Evolutionary conservation across 2,329 filamentous ascomycete species (phyloP), one percentile per base, ranked within the genome.

Genomic region (Myotisia sp.): DNA sequence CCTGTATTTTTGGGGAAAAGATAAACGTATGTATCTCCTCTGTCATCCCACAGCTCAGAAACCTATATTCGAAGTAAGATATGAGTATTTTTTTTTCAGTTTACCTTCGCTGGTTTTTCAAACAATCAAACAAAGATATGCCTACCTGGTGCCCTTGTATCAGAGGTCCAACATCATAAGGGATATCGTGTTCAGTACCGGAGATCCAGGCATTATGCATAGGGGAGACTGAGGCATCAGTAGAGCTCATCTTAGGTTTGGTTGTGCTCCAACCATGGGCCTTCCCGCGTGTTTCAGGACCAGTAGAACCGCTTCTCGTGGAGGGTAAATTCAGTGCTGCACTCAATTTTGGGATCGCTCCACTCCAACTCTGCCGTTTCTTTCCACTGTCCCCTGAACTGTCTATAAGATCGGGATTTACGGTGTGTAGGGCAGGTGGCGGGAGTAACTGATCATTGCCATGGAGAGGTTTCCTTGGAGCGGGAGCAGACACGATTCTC

Each of bases 1-100:
- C 64, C 64, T 13, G 70, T 67, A 10, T 58, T 66, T 26, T 66
- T 60, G 1, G 73, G 70, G 45, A 72, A 76, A 9, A 77, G 59
- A 45, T 76, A 71, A n/a, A 78, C 62, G 40, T 67, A 63, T 9
- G 71, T 75, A 48, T 76, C 71, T n/a, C 68, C 73, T 29, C 64
- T 50, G 3, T 73, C 67, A 43, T 75, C 69, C 74, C 74, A 78
- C 6, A 77, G 51, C 45, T 77, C 74, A 16, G 26, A 10, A n/a
- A 44, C 33, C 42, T 44, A 40, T 17, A 17, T 12, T 7, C 10
- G 21, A 10, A 24, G 17, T 21, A 33, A 26, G 18, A 14, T 14
- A 26, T 6, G 26, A 26, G 24, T 17, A 23, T 6, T 5, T 30
- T 18, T 37, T 23, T n/a, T n/a, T n/a, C n/a, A n/a, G n/a, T n/a